Evolutionary conservation across 305 asterid genomes (phyloP).

Genomic region (Fraxinus xanthoxyloides): DNA sequence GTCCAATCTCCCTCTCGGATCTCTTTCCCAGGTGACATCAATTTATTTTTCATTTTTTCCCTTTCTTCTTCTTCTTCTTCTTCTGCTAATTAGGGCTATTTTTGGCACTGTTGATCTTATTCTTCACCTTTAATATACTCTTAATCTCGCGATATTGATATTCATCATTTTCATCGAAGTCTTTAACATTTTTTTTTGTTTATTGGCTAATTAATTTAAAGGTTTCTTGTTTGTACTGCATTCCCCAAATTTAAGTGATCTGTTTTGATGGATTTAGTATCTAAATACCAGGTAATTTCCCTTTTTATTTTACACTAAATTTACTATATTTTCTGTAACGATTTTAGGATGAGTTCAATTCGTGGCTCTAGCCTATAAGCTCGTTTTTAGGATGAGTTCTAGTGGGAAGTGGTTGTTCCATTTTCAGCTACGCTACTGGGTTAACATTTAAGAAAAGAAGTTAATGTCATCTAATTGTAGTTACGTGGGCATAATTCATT

Average conservation of each 20-base stretch:
- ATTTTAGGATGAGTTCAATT: not conserved
- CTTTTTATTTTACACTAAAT: not conserved
- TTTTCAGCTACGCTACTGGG: not conserved
- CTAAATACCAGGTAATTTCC: constrained; percentile 59
- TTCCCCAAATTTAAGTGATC: constrained; percentile 29
- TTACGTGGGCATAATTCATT: not conserved
- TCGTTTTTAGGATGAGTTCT: not conserved
- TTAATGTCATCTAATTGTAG: not conserved
- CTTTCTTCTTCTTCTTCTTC: too few species aligned
- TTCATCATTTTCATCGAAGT: not conserved
- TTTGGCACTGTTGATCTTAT: not conserved
- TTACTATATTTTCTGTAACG: not conserved
- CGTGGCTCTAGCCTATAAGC: not conserved
- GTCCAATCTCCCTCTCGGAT: not conserved
- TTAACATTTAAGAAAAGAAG: not conserved
- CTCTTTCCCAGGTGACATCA: not conserved
- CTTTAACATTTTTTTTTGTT: constrained; percentile 13
- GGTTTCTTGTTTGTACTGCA: constrained; percentile 19
- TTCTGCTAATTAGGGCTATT: not conserved
- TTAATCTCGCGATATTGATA: not conserved
- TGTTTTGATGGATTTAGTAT: constrained; percentile 58
- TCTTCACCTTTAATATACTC: not conserved
- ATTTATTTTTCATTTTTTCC: not conserved
- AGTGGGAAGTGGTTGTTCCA: not conserved
- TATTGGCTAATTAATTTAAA: not conserved